Base-by-base conservation (phyloP, 23 red algal genomes). In the Gracilaria gracilis region DNA sequence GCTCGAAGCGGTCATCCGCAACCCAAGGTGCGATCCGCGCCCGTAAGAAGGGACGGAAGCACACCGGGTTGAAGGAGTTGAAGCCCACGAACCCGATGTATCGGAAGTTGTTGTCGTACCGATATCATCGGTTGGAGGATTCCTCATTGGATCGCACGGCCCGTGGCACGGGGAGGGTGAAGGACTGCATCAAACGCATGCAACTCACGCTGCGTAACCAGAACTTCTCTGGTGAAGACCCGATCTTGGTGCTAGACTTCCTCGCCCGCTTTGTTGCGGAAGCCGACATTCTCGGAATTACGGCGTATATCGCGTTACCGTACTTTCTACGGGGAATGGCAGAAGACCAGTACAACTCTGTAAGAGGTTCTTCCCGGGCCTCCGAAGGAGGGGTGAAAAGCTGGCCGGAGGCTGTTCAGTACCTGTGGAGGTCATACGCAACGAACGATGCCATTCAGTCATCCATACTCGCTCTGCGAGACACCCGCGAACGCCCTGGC, bases 211-310 rank as follows among this genome's bases (percentile, higher is more conserved):
- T 61, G 78, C 24, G 24, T 13, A 55, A 82, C 47, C 35, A 48
- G 7, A 59, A 0, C 13, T 82, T 82, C 28, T 5, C 11, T 34
- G 78, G 78, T 9, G 28, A 82, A 34, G 78, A 82, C 21, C 78
- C 78, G 4, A 61, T 62, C 17, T 11, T 4, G 17, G 33, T 82
- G n/a, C 23, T 82, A 2, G 78, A 82, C 12, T 82, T 82, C 3
- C 49, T 82, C 47, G 23, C 78, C 36, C 19, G 24, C 20, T 82
- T 82, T 55, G 51, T 82, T 6, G 78, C 50, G 8, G 78, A 82
- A 28, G 50, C 78, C 42, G 57, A 61, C 33, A 36, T 37, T 19
- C 40, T 28, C 25, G 24, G 37, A 20, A 61, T 82, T 0, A 82
- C 19, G 57, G 48, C 78, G 0, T 82, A 29, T 28, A 27, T 82